Evolutionary conservation across 176 grass and related monocot species (phyloP).

Genomic region (Zea luxurians): DNA sequence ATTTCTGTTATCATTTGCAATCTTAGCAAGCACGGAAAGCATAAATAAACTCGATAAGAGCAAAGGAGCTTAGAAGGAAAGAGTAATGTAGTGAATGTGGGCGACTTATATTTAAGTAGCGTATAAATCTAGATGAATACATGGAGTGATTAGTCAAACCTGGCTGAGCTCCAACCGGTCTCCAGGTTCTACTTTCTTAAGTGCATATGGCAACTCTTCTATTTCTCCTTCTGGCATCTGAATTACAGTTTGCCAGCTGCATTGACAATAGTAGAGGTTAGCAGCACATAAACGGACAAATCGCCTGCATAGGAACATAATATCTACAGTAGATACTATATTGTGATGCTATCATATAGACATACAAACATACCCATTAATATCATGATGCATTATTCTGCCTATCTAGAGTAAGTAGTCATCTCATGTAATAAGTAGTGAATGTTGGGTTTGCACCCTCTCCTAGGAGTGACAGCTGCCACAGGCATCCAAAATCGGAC

Average conservation of each 20-base stretch:
- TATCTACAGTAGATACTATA: neutral
- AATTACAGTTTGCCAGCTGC: conserved; percentile 81
- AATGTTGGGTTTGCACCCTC: neutral
- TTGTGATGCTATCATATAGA: conserved; percentile 20
- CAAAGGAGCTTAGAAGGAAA: conserved; percentile 6
- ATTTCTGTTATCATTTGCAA: neutral
- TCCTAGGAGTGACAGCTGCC: neutral
- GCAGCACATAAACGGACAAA: conserved; percentile 22
- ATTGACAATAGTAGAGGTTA: conserved; percentile 30
- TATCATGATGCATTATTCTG: neutral
- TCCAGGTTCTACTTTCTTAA: conserved; percentile 60
- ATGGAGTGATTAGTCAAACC: conserved; percentile 35
- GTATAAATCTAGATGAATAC: conserved; percentile 10
- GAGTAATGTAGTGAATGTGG: neutral
- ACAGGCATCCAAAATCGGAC: neutral
- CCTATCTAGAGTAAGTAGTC: neutral
- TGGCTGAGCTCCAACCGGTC: conserved; percentile 46
- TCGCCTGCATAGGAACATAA: neutral
- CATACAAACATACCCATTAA: neutral
- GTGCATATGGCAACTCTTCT: conserved; percentile 68
- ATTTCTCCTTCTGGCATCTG: conserved; percentile 72
- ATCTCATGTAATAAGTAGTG: neutral
- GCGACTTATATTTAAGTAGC: neutral
- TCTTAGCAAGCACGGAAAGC: neutral
- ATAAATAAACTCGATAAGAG: conserved; percentile 29